Percentiles rank a stretch among this genome's conserved stretches.
Evolutionary conservation across 2,329 filamentous ascomycete species (phyloP).

Genomic region (Pseudocercospora cruenta): DNA sequence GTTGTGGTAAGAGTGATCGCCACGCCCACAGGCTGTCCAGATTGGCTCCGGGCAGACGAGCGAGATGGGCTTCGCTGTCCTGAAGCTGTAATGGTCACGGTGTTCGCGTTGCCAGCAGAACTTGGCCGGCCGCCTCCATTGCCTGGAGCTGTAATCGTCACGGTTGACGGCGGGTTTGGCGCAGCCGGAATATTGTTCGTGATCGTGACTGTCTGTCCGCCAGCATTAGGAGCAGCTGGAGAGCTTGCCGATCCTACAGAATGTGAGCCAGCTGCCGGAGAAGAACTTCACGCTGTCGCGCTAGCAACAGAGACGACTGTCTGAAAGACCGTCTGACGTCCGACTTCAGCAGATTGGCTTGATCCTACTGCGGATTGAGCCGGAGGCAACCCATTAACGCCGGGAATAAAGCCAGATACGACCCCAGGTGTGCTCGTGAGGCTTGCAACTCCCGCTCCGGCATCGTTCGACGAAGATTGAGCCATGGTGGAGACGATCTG

Average conservation of each 20-base stretch:
- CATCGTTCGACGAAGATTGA: neutral
- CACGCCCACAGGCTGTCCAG: slow-evolving; percentile 1
- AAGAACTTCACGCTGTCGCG: neutral
- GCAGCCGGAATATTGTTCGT: slow-evolving; percentile 8
- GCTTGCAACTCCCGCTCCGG: neutral
- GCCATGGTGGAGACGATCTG: neutral
- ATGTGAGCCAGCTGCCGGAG: slow-evolving; percentile 12
- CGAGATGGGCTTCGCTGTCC: neutral
- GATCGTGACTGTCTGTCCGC: slow-evolving; percentile 15
- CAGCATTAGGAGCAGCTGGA: neutral
- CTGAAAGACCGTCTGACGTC: neutral
- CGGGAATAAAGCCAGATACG: neutral
- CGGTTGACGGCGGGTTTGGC: slow-evolving; percentile 9
- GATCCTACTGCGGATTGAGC: neutral
- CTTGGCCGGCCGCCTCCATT: neutral
- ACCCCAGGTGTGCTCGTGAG: neutral
- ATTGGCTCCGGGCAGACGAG: neutral
- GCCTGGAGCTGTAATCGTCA: neutral
- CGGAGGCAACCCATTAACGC: neutral
- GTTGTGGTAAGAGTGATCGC: slow-evolving; percentile 9
- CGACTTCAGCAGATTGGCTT: neutral
- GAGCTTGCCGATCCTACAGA: slow-evolving; percentile 11
- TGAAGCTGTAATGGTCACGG: neutral
- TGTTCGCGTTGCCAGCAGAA: slow-evolving; percentile 1
- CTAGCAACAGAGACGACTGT: neutral